Evolutionary conservation across 2,329 filamentous ascomycete genomes (phyloP), one percentile per base, ranked within the genome.

Genomic region (Xylaria hypoxylon): DNA sequence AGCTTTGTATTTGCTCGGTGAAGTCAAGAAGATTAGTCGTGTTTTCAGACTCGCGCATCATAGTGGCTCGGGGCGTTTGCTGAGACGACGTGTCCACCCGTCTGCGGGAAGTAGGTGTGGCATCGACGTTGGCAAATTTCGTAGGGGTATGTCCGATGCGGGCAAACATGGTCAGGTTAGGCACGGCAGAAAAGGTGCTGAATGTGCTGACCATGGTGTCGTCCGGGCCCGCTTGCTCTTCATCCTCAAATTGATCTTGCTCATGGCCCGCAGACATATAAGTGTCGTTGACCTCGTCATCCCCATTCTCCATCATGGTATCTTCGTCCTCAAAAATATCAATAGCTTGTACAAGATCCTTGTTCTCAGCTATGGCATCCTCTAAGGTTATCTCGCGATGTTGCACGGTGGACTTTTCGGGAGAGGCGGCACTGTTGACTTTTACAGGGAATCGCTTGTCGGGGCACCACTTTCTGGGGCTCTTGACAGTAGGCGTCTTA

Each of bases 11-110:
- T 72, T 94, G 92, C 65, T 96, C 92, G 0, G 93, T 96, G 73
- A 97, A 96, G 76, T 98, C 96, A 71, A 97, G 85, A 38, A 97
- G 84, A 74, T 92, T 96, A 17, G 92, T 91, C 3, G 91, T 92
- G 74, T 91, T 86, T 53, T 79, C 80, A 64, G 75, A 78, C 33
- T 77, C 88, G 82, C 77, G 79, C 72, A 73, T 73, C 64, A 64
- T 74, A 56, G 77, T 75, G 0, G 77, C 74, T 35, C 80, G 78
- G 2, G 78, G 76, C 7, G 78, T 79, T 68, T 78, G 77, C 28
- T 76, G 74, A 52, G 80, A 75, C 31, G 79, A 79, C 5, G 73
- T 70, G 4, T 81, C 78, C 45, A 77, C 70, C 59, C 76, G 74
- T 64, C 74, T 71, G 45, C 81, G 80, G n/a, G 79, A 79, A 10